A percentile compares a stretch with the other conserved stretches of the same genome.
phyloP scores from a whole-genome alignment of 164 flowering plant species.

The Dillenia suffruticosa region DNA sequence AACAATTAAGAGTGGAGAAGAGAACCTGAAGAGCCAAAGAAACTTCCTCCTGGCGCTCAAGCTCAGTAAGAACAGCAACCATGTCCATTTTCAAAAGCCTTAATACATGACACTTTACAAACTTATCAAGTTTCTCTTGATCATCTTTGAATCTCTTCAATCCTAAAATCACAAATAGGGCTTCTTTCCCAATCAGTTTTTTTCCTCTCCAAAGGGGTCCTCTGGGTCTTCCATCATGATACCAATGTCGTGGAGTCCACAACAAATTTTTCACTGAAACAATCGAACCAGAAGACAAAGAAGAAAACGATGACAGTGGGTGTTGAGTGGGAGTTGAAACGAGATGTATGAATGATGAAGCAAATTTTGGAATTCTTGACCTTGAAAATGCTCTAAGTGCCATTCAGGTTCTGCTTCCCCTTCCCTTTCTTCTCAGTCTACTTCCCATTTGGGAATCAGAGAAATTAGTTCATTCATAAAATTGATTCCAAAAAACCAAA shows the following conservation, averaged over 20 bases:
- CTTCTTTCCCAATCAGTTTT: conserved; percentile 86
- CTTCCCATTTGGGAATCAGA: too few species aligned
- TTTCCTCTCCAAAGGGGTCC: conserved; percentile 93
- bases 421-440: too few species aligned
- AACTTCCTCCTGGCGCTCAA: conserved; percentile 84
- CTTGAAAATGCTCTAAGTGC: conserved; percentile 32
- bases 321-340: conserved; percentile 7
- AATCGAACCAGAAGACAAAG: too few species aligned
- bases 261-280: too few species aligned
- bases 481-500: too few species aligned
- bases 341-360: conserved; percentile 18
- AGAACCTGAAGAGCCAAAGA: conserved; percentile 60
- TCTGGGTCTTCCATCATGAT: conserved; percentile 92
- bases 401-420: conserved; percentile 25
- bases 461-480: too few species aligned
- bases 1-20: neutral
- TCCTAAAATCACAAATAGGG: conserved; percentile 69
- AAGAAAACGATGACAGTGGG: neutral
- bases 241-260: conserved; percentile 8
- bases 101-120: conserved; percentile 60
- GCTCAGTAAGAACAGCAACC: conserved; percentile 76
- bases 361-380: conserved; percentile 22
- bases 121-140: conserved; percentile 65
- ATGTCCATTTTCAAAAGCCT: conserved; percentile 87
- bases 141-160: conserved; percentile 77